Evolutionary conservation across 345 rosid species (phyloP).

Genomic region (Geranium brycei): DNA sequence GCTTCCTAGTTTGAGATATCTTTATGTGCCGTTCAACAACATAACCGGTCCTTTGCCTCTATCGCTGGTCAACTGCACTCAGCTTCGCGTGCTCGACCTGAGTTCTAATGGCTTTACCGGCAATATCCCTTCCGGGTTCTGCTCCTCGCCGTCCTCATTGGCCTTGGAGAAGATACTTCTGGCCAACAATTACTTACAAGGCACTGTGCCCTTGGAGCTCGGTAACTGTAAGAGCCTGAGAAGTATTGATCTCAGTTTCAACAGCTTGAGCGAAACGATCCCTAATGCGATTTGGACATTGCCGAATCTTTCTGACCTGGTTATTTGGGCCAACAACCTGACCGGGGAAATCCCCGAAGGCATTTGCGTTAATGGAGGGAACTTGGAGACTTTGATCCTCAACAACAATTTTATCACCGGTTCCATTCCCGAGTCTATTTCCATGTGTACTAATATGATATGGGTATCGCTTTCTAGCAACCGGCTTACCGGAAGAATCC

Average conservation of each 20-base stretch:
- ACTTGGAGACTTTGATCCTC: slow-evolving; percentile 67
- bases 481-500: slow-evolving; percentile 55
- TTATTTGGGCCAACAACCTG: slow-evolving; percentile 94
- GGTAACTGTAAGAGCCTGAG: slow-evolving; percentile 60
- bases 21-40: slow-evolving; percentile 66
- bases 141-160: slow-evolving; percentile 34
- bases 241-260: slow-evolving; percentile 81
- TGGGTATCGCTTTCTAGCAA: slow-evolving; percentile 93
- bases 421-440: slow-evolving; percentile 58
- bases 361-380: slow-evolving; percentile 62
- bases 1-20: slow-evolving; percentile 34
- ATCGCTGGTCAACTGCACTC: slow-evolving; percentile 42
- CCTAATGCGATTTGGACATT: slow-evolving; percentile 59
- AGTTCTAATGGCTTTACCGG: slow-evolving; percentile 64
- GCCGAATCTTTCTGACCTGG: slow-evolving; percentile 60
- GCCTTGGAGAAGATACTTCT: slow-evolving; percentile 51
- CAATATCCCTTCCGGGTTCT: slow-evolving; percentile 48
- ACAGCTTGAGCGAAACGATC: slow-evolving; percentile 50
- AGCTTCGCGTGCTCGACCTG: slow-evolving; percentile 68
- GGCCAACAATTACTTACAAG: slow-evolving; percentile 65
- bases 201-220: slow-evolving; percentile 54
- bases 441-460: slow-evolving; percentile 61
- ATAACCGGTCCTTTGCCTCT: slow-evolving; percentile 56
- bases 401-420: slow-evolving; percentile 77
- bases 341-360: slow-evolving; percentile 66